Percentiles rank a stretch among this genome's conserved stretches.
Evolutionary conservation across 148 eudicot species (phyloP).

Genomic region (Mesembryanthemum crystallinum): DNA sequence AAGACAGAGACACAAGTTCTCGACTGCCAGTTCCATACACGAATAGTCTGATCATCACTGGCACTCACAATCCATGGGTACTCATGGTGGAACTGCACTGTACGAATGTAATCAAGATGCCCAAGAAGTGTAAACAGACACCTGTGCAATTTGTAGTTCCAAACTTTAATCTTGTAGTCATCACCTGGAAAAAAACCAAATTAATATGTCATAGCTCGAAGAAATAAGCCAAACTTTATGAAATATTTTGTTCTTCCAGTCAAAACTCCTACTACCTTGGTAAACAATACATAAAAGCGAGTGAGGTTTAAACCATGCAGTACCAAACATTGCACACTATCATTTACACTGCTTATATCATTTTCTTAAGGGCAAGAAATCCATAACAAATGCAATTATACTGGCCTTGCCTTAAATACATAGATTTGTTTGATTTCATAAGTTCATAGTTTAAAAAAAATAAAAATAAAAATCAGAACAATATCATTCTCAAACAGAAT

Average conservation of each 20-base stretch:
- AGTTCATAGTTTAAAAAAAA: no score
- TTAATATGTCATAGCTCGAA: not conserved
- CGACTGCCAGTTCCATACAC: constrained; percentile 98
- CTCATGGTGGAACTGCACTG: constrained; percentile 95
- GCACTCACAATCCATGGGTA: constrained; percentile 95
- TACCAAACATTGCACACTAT: not conserved
- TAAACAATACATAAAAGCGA: not conserved
- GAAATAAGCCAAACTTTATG: not conserved
- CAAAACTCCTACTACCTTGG: not conserved
- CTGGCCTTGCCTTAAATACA: not conserved
- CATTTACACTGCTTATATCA: not conserved
- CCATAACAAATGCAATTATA: not conserved
- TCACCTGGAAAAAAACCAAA: constrained; percentile 58
- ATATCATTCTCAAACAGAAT: not conserved
- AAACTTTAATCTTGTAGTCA: constrained; percentile 93
- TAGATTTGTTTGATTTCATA: not conserved
- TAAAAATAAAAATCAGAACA: not conserved
- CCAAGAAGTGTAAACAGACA: constrained; percentile 92
- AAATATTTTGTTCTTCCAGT: not conserved
- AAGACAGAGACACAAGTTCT: constrained; percentile 86
- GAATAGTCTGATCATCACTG: constrained; percentile 94
- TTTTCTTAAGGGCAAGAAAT: not conserved
- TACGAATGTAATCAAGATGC: constrained; percentile 93
- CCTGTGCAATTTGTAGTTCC: constrained; percentile 92
- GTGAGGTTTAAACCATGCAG: not conserved